Base-by-base conservation (phyloP, 768 basidiomycete genomes). In the Panellus pusillus region DNA sequence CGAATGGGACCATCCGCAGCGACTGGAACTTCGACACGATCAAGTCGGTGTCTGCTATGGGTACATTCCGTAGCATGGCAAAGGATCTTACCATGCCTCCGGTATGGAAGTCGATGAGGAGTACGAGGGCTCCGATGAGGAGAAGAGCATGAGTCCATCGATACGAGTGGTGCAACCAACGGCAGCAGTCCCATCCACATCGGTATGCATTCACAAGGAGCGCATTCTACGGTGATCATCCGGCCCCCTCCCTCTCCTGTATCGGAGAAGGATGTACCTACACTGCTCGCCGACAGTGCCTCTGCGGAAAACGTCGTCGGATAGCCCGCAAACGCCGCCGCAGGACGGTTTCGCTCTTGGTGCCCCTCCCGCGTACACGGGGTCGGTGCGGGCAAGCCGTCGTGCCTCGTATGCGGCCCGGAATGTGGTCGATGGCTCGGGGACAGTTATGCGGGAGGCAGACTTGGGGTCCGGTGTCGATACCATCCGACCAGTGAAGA, bases 1-100 rank as follows among this genome's bases (percentile, higher is more conserved):
- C 68, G 44, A 83, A 80, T 55, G 83, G 80, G 41, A 92, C 93
- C 1, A 79, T 96, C 71, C 82, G 83, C 65, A 94, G 90, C 65
- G 93, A 93, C 58, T 98, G 96, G 97, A 92, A 90, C 67, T 98
- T 98, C 67, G 94, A 94, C 63, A 95, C 92, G 2, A 74, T 93
- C 61, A 85, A 78, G 54, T 79, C 87, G 5, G 74, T 81, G 9
- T 78, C 84, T 27, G 83, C 86, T 4, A 88, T 91, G 83, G 89
- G 89, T 38, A 86, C 89, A 3, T 84, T 87, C 65, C 81, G 84
- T 45, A 86, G 80, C 52, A 85, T 87, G 74, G 78, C 84, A 8
- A 83, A 79, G 61, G 88, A 91, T 63, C 70, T 89, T 19, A 58
- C 63, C 5, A 76, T 81, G 70, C 79, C 80, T 9, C 71, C 75